These are phyloP conservation scores for Inga leiocalycina DNA, from an alignment of 306 rosid species.

Conservation along the genomic window DNA sequence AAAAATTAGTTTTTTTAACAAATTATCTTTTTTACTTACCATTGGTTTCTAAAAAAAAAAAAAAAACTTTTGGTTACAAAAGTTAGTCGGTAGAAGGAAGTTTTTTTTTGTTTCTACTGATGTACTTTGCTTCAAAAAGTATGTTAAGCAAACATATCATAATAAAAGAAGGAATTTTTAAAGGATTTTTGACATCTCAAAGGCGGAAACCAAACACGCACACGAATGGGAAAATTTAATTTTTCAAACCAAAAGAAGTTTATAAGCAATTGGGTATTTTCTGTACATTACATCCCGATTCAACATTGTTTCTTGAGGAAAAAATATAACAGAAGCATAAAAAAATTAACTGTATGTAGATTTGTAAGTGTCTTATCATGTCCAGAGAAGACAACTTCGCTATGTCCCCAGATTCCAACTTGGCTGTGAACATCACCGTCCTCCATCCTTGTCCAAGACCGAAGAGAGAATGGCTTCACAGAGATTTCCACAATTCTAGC, in stretches of 20 bases:
- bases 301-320: neutral
- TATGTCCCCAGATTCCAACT: slow-evolving; percentile 32
- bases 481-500: slow-evolving; percentile 52
- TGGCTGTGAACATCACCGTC: slow-evolving; percentile 51
- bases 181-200: too few species aligned
- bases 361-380: neutral
- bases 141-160: too few species aligned
- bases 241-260: neutral
- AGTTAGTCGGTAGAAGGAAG: too few species aligned
- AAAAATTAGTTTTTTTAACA: too few species aligned
- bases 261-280: neutral
- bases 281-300: neutral
- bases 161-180: too few species aligned
- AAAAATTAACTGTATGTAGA: neutral
- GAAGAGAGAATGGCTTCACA: slow-evolving; percentile 49
- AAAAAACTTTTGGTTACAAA: too few species aligned
- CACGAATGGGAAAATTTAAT: neutral
- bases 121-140: too few species aligned
- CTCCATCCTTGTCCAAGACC: slow-evolving; percentile 67
- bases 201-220: too few species aligned
- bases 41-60: too few species aligned
- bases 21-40: too few species aligned
- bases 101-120: too few species aligned
- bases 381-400: neutral
- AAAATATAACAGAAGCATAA: neutral